Evolutionary conservation across 2,329 filamentous ascomycete species (phyloP).

Genomic region (Periconia digitata): DNA sequence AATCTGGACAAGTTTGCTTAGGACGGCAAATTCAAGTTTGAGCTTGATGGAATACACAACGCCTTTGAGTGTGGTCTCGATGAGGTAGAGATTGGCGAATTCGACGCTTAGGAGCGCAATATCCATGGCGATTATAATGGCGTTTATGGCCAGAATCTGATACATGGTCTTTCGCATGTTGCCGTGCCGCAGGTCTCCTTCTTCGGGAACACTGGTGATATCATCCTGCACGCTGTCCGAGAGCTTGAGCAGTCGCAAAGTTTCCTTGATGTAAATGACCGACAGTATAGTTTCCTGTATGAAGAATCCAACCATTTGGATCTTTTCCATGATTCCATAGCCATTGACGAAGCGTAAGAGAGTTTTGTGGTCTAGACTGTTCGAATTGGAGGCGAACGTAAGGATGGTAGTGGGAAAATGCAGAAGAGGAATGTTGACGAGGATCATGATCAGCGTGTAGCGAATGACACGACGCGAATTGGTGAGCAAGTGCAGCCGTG

Average conservation of each 20-base stretch:
- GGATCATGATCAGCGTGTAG: constrained; percentile 59
- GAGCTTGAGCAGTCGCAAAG: constrained; percentile 48
- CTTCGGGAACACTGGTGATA: constrained; percentile 33
- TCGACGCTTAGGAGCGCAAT: constrained; percentile 30
- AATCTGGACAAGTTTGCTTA: constrained; percentile 49
- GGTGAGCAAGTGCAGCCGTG: constrained; percentile 61
- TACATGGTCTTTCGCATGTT: constrained; percentile 35
- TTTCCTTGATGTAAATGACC: constrained; percentile 57
- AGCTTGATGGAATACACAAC: constrained; percentile 52
- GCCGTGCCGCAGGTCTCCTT: background rate
- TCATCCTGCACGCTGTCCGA: constrained; percentile 28
- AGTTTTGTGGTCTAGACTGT: constrained; percentile 18
- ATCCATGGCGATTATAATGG: constrained; percentile 38
- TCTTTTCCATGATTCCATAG: constrained; percentile 49
- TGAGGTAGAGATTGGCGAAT: constrained; percentile 37
- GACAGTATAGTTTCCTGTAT: constrained; percentile 44
- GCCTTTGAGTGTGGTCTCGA: constrained; percentile 43
- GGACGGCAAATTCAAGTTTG: constrained; percentile 59
- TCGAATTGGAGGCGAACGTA: constrained; percentile 55
- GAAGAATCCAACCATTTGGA: constrained; percentile 49
- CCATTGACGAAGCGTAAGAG: constrained; percentile 33
- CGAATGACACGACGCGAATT: constrained; percentile 53
- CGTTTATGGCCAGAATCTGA: constrained; percentile 37
- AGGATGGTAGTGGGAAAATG: constrained; percentile 59
- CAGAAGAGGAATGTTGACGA: constrained; percentile 55